These are phyloP conservation scores for Inosperma sp. DNA, from an alignment of 768 basidiomycete species.

Conservation along the genomic window DNA sequence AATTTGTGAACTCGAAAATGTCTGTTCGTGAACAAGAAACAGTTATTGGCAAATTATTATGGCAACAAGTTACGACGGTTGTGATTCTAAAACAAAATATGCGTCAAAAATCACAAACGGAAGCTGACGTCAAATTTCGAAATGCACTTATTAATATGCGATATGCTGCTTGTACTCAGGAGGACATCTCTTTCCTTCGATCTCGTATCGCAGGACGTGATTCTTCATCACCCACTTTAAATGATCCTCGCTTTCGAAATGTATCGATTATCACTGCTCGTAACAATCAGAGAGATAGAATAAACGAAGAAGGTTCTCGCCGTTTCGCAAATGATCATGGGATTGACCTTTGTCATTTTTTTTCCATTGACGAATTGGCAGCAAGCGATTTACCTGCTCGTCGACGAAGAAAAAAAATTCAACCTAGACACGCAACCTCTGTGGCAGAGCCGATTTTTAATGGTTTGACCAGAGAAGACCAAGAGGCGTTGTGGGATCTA, in stretches of 20 bases:
- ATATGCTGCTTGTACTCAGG: conserved; percentile 30
- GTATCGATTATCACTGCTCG: conserved; percentile 31
- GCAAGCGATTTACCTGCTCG: too few species aligned
- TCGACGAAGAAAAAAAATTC: too few species aligned
- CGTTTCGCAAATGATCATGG: conserved; percentile 28
- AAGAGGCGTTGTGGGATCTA: too few species aligned
- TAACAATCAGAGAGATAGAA: conserved; percentile 27
- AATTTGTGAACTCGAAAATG: too few species aligned
- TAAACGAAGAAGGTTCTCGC: conserved; percentile 25
- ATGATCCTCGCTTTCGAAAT: conserved; percentile 21
- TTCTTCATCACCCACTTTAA: conserved; percentile 9
- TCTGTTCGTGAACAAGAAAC: too few species aligned
- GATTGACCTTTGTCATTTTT: conserved; percentile 24
- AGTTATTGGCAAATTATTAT: too few species aligned
- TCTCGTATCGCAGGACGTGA: conserved; percentile 15
- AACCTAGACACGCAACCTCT: too few species aligned
- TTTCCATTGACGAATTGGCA: not conserved
- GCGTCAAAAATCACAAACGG: conserved; percentile 20
- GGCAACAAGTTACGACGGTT: too few species aligned
- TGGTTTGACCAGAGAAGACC: too few species aligned
- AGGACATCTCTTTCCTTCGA: conserved; percentile 29
- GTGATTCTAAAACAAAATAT: too few species aligned
- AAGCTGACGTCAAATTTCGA: conserved; percentile 26
- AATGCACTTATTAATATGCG: conserved; percentile 18
- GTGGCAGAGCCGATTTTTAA: too few species aligned